phyloP scores from a whole-genome alignment of 2,329 filamentous ascomycete species.

The Shiraia sp. region DNA sequence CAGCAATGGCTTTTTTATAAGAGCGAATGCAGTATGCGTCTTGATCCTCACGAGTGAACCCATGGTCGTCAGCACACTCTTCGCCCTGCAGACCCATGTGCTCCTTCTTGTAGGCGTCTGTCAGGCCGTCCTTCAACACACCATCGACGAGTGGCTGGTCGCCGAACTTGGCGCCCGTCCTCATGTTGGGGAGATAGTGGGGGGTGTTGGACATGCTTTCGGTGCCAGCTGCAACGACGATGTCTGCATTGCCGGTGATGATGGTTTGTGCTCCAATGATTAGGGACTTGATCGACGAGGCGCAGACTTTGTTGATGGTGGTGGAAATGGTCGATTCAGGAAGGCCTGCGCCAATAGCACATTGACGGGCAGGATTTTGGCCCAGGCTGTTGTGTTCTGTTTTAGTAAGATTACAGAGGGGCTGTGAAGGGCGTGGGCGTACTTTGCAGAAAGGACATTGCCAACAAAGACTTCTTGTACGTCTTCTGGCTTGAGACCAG shows the following conservation, averaged over 20 bases:
- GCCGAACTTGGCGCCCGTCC: conserved; percentile 90
- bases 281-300: conserved; percentile 90
- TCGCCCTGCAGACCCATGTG: conserved; percentile 95
- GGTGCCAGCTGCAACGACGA: conserved; percentile 90
- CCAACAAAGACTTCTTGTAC: conserved; percentile 98
- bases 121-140: conserved; percentile 91
- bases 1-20: conserved; percentile 90
- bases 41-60: conserved; percentile 80
- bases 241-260: conserved; percentile 90
- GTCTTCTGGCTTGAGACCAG: conserved; percentile 83
- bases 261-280: conserved; percentile 96
- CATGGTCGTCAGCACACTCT: conserved; percentile 85
- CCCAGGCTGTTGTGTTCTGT: conserved; percentile 73
- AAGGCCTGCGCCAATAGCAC: conserved; percentile 86
- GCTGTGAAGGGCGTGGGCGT: conserved; percentile 36
- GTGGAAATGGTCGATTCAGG: conserved; percentile 79
- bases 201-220: conserved; percentile 99
- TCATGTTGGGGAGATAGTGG: conserved; percentile 88
- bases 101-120: conserved; percentile 92
- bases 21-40: conserved; percentile 95
- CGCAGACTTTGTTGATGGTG: conserved; percentile 99
- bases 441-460: conserved; percentile 97
- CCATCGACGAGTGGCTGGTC: conserved; percentile 88
- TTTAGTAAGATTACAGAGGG: conserved; percentile 7
- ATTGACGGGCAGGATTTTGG: conserved; percentile 95